Conservation (phyloP, 208 protist genomes). For the Leishmania amazonensis region DNA sequence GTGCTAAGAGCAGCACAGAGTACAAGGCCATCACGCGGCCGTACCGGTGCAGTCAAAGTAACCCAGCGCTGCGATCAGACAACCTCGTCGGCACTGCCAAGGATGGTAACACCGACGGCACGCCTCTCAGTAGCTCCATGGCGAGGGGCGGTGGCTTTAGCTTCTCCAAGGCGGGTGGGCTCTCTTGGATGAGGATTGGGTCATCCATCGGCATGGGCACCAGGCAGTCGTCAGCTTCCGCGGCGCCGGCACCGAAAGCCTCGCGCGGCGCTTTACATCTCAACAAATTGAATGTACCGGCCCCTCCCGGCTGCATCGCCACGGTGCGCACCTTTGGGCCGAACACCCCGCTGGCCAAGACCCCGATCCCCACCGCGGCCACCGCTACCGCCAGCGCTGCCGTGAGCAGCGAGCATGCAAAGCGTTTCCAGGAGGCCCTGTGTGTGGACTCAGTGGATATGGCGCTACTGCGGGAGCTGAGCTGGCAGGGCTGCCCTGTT, state of each 20-base stretch:
- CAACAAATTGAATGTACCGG: background rate
- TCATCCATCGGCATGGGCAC: background rate
- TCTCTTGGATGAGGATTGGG: background rate
- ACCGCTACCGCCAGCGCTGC: slow-evolving; percentile 2
- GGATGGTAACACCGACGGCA: background rate
- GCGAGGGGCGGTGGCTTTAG: background rate
- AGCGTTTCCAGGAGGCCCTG: slow-evolving; percentile 37
- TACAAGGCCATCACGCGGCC: slow-evolving; percentile 24
- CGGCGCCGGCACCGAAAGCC: background rate
- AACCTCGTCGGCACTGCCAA: background rate
- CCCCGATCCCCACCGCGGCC: background rate
- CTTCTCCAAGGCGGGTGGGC: background rate
- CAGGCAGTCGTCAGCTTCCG: background rate
- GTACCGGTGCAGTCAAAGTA: slow-evolving; percentile 37
- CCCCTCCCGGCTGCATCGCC: background rate
- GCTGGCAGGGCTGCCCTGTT: slow-evolving; percentile 62
- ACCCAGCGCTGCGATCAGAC: background rate
- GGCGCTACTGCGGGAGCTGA: slow-evolving; percentile 45
- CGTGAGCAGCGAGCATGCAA: slow-evolving; percentile 10
- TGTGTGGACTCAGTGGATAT: slow-evolving; percentile 35
- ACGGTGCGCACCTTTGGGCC: background rate
- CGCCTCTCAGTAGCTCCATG: background rate
- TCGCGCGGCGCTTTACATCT: background rate
- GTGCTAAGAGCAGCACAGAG: slow-evolving; percentile 15
- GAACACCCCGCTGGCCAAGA: background rate